These are phyloP conservation scores for Xylaria curta DNA, from an alignment of 495 filamentous ascomycete genomes.

Conservation along the genomic window DNA sequence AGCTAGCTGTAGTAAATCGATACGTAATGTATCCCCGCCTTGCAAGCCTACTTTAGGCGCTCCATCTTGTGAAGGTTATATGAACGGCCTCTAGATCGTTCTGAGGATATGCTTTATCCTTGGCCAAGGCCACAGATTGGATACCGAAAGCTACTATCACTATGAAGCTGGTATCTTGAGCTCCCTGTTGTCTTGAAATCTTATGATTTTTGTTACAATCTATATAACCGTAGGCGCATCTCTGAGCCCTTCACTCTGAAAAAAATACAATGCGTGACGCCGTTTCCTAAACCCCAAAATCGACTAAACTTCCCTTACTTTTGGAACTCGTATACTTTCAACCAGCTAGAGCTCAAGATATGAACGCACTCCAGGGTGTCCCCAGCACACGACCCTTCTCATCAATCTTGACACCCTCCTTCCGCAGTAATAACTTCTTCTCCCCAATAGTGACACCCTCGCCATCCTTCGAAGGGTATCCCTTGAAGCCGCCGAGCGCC, in stretches of 20 bases:
- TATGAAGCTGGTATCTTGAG: not conserved
- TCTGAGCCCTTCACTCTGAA: not conserved
- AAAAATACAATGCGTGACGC: not conserved
- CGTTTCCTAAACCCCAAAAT: not conserved
- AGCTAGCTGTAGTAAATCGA: not conserved
- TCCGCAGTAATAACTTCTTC: constrained; percentile 47
- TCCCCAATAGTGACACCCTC: constrained; percentile 50
- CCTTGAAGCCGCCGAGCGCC: constrained; percentile 60
- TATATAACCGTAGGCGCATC: not conserved
- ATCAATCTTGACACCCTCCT: constrained; percentile 52
- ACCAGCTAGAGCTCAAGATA: constrained; percentile 17
- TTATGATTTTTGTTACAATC: not conserved
- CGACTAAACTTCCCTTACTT: not conserved
- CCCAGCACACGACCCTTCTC: constrained; percentile 48
- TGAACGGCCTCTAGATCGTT: no score
- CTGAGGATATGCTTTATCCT: no score
- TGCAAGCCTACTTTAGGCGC: not conserved
- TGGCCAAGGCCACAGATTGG: no score
- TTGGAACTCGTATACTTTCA: not conserved
- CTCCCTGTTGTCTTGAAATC: not conserved
- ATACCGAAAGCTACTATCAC: not conserved
- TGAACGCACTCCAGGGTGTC: constrained; percentile 51
- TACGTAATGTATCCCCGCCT: not conserved
- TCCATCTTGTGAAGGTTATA: not conserved
- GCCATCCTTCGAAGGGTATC: constrained; percentile 47